phyloP scores from a whole-genome alignment of 2,329 filamentous ascomycete species.

The Mycosphaerella sp. region DNA sequence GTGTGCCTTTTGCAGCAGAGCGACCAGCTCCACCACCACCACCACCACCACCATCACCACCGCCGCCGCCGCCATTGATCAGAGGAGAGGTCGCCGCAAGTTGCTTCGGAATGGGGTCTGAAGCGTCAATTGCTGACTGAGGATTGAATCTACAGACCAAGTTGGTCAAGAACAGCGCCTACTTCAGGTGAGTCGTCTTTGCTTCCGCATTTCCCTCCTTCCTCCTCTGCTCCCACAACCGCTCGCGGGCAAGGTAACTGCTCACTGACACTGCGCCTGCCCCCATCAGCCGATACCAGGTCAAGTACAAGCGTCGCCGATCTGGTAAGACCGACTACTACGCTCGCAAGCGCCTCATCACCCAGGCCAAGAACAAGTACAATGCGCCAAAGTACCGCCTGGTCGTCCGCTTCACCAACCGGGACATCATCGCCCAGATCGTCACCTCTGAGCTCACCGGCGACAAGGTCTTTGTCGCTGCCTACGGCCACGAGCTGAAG shows the following conservation, averaged over 20 bases:
- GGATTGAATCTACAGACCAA: conserved; percentile 44
- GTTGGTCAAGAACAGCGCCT: conserved; percentile 16
- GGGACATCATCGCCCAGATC: conserved; percentile 98
- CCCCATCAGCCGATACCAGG: conserved; percentile 80
- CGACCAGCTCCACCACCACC: too few relatives aligned
- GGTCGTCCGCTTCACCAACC: conserved; percentile 76
- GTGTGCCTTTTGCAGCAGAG: too few relatives aligned
- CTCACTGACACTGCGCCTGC: conserved; percentile 61
- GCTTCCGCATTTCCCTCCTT: conserved; percentile 45
- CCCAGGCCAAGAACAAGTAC: conserved; percentile 99
- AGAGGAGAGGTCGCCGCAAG: conserved; percentile 74
- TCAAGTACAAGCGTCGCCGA: conserved; percentile 98
- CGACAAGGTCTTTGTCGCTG: conserved; percentile 91
- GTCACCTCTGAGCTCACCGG: conserved; percentile 92
- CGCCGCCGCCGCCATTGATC: background rate
- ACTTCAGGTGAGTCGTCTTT: background rate
- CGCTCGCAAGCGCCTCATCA: conserved; percentile 98
- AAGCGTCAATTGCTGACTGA: conserved; percentile 99
- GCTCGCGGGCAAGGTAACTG: conserved; percentile 69
- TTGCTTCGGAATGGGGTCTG: conserved; percentile 91
- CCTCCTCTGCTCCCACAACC: conserved; percentile 55
- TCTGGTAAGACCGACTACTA: conserved; percentile 99
- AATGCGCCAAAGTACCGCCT: conserved; percentile 99
- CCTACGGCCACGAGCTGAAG: conserved; percentile 96
- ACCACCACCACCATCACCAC: too few relatives aligned